phyloP scores from a whole-genome alignment of 768 basidiomycete species.

The Rhizopogon vulgaris region DNA sequence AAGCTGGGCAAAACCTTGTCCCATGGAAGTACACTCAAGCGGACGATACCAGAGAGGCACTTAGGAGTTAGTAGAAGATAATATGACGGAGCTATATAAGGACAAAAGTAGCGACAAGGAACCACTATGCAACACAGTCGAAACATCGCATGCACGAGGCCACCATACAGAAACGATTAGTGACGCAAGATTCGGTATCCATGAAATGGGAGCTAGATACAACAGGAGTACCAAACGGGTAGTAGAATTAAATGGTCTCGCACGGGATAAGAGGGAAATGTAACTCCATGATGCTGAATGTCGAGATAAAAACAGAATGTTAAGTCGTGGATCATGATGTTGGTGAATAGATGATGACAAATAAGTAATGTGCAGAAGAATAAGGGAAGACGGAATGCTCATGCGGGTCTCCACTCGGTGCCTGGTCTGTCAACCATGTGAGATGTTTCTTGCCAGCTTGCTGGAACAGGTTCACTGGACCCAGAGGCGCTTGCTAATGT shows the following conservation, averaged over 20 bases:
- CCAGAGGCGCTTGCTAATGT: constrained; percentile 54
- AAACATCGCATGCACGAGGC: no score
- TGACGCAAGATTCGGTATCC: neutral
- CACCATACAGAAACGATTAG: neutral
- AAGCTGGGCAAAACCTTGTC: no score
- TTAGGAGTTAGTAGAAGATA: no score
- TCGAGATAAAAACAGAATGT: neutral
- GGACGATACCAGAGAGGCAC: no score
- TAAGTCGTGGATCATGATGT: constrained; percentile 1
- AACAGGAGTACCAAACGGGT: constrained; percentile 6
- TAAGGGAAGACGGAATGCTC: constrained; percentile 16
- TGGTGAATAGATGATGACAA: constrained; percentile 20
- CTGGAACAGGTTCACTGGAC: constrained; percentile 38
- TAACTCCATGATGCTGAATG: constrained; percentile 1
- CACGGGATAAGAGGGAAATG: constrained; percentile 1
- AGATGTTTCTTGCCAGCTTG: constrained; percentile 42
- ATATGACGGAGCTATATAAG: no score
- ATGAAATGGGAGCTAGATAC: constrained; percentile 2
- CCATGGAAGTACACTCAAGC: no score
- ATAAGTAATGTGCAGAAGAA: constrained; percentile 24
- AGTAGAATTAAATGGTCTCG: constrained; percentile 11
- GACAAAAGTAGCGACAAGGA: no score
- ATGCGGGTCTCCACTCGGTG: constrained; percentile 33
- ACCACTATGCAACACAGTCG: no score
- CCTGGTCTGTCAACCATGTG: constrained; percentile 39